A percentile compares a stretch with the other conserved stretches of the same genome.
phyloP scores from a whole-genome alignment of 306 rosid genomes.

The Castanea sativa region DNA sequence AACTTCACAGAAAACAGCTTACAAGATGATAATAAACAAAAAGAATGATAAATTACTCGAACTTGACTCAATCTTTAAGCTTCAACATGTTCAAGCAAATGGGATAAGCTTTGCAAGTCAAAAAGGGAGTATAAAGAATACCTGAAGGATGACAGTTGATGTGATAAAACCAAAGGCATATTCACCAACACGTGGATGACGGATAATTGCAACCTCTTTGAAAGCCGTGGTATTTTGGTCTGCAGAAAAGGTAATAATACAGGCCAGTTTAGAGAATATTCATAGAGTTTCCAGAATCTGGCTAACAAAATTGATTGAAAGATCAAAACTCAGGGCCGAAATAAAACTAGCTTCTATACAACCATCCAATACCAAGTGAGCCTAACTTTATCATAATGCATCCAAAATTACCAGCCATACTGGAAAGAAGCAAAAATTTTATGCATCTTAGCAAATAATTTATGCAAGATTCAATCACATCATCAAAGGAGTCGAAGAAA shows the following conservation, averaged over 20 bases:
- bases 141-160: slow-evolving; percentile 87
- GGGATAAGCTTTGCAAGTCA: background rate
- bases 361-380: background rate
- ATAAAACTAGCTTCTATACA: background rate
- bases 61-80: background rate
- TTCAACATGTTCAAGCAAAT: background rate
- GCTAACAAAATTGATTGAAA: background rate
- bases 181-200: slow-evolving; percentile 89
- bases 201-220: slow-evolving; percentile 90
- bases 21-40: background rate
- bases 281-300: background rate
- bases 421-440: background rate
- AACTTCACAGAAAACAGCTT: background rate
- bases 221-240: slow-evolving; percentile 93
- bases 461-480: background rate
- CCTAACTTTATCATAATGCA: background rate
- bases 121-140: slow-evolving; percentile 8
- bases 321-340: background rate
- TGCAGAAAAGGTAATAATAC: slow-evolving; percentile 32
- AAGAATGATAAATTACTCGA: background rate
- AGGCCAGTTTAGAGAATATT: background rate
- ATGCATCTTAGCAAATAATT: background rate
- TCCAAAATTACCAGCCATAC: background rate
- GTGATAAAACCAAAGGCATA: slow-evolving; percentile 97
- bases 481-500: background rate